Evolutionary conservation across 768 basidiomycete species (phyloP).

Genomic region (Boletus rubropictus): DNA sequence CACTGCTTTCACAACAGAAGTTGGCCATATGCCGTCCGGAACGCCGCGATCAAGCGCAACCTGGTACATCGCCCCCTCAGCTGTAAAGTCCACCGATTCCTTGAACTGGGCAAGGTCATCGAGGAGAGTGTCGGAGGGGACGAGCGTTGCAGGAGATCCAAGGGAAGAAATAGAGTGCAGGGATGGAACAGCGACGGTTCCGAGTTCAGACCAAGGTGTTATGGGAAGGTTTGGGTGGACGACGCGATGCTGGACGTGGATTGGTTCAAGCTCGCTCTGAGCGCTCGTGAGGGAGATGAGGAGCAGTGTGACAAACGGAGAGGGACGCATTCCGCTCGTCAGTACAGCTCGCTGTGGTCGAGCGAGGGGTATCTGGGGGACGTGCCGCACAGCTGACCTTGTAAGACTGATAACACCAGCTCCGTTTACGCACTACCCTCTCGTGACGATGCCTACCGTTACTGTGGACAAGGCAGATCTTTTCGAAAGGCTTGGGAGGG

Average conservation of each 20-base stretch:
- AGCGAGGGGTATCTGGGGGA: constrained; percentile 19
- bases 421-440: not conserved
- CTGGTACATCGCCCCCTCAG: constrained; percentile 56
- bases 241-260: constrained; percentile 28
- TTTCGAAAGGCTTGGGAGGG: constrained; percentile 75
- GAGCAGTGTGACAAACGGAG: constrained; percentile 9
- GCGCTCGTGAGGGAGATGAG: constrained; percentile 11
- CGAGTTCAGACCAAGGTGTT: constrained; percentile 22
- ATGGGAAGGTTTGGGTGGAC: constrained; percentile 29
- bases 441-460: constrained; percentile 78
- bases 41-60: constrained; percentile 53
- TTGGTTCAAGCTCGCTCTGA: constrained; percentile 4
- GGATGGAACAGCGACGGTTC: constrained; percentile 22
- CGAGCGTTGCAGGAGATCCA: constrained; percentile 32
- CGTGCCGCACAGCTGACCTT: not conserved
- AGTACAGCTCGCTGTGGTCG: constrained; percentile 3
- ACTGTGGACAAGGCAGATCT: constrained; percentile 94
- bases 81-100: constrained; percentile 33
- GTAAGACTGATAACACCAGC: not conserved
- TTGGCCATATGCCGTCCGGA: constrained; percentile 31
- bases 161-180: constrained; percentile 31
- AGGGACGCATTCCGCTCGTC: constrained; percentile 8
- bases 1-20: constrained; percentile 35
- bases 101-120: constrained; percentile 46
- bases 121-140: constrained; percentile 37